Base-by-base conservation (phyloP, 202 grass and related monocot species). In the Carex sylvatica region DNA sequence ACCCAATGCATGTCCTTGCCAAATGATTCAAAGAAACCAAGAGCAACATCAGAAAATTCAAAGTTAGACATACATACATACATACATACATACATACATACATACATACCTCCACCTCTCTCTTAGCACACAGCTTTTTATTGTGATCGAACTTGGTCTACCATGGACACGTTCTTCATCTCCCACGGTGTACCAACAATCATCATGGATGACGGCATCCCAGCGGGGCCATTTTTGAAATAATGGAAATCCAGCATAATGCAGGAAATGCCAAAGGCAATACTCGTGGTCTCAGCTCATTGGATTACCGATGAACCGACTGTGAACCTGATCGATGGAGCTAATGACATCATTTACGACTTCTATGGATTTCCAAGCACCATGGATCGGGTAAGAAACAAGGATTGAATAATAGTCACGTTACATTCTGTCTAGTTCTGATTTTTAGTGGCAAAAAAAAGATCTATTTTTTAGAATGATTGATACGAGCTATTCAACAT, bases 121-220 rank as follows among this genome's bases (percentile, higher is more conserved):
- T 46, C 7, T 46, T 10, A 10, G 36, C 36, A 46, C 42, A 46
- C 42, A 46, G 9, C 9, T 10, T 10, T 46, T 6, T 6, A 0
- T 6, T 38, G 36, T 38, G 36, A 35, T 35, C 33, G 33, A 38
- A 38, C 36, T 38, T 38, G 36, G 36, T 38, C 36, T 38, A 38
- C 5, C 74, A 97, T 97, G 94, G 94, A 97, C 85, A 97, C 94
- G 42, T 97, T 97, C 90, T 97, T 91, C 90, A 61, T 97, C 15
- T 90, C 94, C 5, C 94, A 97, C 74, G 92, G 94, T 19, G 82
- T 92, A 65, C 90, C 90, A 14, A 87, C 52, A 74, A 85, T 97
- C 18, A 62, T 86, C 73, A 85, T 92, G 75, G 95, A 92, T 86
- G 92, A 97, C 0, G 52, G 68, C 4, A 58, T 92, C 59, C 88